A percentile compares a stretch with the other conserved stretches of the same genome.
Evolutionary conservation across 1,139 yeast genomes (phyloP).

Genomic region (Scheffersomyces titani): DNA sequence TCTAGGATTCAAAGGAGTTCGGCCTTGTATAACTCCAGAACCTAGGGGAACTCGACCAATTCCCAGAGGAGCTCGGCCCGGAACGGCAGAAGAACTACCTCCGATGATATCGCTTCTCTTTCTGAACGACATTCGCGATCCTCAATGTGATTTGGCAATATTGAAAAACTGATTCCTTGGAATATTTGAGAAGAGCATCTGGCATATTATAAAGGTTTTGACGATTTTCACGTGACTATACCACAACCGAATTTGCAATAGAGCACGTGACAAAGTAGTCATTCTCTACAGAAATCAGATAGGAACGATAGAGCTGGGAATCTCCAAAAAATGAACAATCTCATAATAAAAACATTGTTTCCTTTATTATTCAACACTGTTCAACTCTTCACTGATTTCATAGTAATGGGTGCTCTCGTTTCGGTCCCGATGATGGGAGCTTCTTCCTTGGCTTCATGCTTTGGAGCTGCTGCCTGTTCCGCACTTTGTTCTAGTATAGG

Average conservation of each 20-base stretch:
- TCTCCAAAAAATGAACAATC: neutral
- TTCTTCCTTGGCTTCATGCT: conserved; percentile 73
- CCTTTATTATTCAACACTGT: neutral
- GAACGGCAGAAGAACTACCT: conserved; percentile 16
- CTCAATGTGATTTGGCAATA: neutral
- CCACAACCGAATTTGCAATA: no score
- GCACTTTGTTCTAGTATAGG: conserved; percentile 64
- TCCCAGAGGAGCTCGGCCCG: neutral
- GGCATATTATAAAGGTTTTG: neutral
- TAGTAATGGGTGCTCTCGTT: conserved; percentile 76
- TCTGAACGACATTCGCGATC: conserved; percentile 60
- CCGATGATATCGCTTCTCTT: conserved; percentile 65
- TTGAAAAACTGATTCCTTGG: neutral
- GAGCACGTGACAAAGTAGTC: neutral
- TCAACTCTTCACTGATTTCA: neutral
- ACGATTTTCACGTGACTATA: neutral
- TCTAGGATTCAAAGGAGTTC: conserved; percentile 5
- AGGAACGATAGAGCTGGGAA: neutral
- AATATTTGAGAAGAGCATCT: neutral
- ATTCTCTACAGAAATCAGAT: neutral
- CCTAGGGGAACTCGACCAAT: conserved; percentile 13
- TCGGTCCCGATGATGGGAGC: conserved; percentile 72
- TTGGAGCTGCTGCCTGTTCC: conserved; percentile 83
- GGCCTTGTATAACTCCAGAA: conserved; percentile 8
- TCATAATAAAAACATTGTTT: no score